These are phyloP conservation scores for Scenedesmus sp. DNA, from an alignment of 163 green algal genomes.

Conservation along the genomic window DNA sequence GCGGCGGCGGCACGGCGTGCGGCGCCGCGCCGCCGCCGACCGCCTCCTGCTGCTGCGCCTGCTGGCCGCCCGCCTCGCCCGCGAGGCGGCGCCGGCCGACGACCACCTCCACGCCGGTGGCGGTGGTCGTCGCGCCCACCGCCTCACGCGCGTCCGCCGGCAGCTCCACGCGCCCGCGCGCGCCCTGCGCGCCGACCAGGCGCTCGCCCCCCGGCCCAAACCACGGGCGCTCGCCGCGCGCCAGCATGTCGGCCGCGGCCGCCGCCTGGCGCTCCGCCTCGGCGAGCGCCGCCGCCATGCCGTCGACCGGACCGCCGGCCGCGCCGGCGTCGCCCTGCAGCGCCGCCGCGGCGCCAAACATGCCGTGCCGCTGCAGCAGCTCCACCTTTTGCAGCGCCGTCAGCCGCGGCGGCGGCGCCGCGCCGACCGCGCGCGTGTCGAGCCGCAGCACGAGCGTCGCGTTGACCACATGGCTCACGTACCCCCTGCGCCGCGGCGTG, in stretches of 20 bases:
- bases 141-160: background rate
- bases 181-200: background rate
- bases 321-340: background rate
- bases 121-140: background rate
- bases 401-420: background rate
- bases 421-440: slow-evolving; percentile 1
- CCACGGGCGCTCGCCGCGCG: background rate
- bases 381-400: background rate
- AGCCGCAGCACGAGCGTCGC: background rate
- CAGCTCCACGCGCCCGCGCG: background rate
- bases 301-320: background rate
- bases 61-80: background rate
- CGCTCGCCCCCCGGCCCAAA: background rate
- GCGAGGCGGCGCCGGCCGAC: background rate
- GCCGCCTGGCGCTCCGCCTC: slow-evolving; percentile 9
- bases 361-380: slow-evolving; percentile 8
- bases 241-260: background rate
- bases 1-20: background rate
- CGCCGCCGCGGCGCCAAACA: slow-evolving; percentile 6
- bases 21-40: background rate
- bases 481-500: slow-evolving; percentile 26
- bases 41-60: background rate
- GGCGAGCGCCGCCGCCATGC: background rate
- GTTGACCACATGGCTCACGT: background rate
- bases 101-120: slow-evolving; percentile 21